phyloP scores from a whole-genome alignment of 2,329 filamentous ascomycete species.

The Epichloe aotearoae region DNA sequence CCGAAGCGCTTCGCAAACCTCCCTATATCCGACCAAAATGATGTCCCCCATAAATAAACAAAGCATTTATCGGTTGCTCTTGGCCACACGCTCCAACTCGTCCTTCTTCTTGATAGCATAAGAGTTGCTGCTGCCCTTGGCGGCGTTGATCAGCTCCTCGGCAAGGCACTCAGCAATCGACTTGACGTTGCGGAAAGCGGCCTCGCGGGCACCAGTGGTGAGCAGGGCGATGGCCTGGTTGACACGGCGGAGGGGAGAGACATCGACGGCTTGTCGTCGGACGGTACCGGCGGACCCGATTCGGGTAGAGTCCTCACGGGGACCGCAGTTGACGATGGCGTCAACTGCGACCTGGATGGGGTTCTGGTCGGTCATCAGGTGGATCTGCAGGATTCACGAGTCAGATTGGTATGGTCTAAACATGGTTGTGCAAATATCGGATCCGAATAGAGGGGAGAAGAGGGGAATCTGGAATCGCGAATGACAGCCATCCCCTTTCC shows the following conservation, averaged over 20 bases:
- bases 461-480: too few relatives aligned
- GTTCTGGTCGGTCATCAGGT: conserved; percentile 99
- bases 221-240: conserved; percentile 99
- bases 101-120: conserved; percentile 99
- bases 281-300: conserved; percentile 99
- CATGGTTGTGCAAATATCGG: neutral
- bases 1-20: conserved; percentile 26
- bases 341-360: conserved; percentile 99
- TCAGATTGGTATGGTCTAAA: conserved; percentile 12
- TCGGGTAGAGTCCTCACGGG: conserved; percentile 98
- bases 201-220: conserved; percentile 97
- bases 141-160: conserved; percentile 99
- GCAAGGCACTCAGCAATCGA: conserved; percentile 98
- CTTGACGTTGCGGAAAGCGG: conserved; percentile 99
- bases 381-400: conserved; percentile 49
- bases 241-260: conserved; percentile 96
- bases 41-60: conserved; percentile 4
- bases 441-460: too few relatives aligned
- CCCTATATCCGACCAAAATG: conserved; percentile 7
- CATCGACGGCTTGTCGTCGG: conserved; percentile 99
- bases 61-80: conserved; percentile 94
- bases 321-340: conserved; percentile 99
- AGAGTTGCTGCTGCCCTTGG: conserved; percentile 99
- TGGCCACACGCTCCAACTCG: conserved; percentile 99
- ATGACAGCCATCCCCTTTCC: too few relatives aligned